A percentile compares a stretch with the other conserved stretches of the same genome.
phyloP scores from a whole-genome alignment of 306 rosid species.

The Trifolium repens region DNA sequence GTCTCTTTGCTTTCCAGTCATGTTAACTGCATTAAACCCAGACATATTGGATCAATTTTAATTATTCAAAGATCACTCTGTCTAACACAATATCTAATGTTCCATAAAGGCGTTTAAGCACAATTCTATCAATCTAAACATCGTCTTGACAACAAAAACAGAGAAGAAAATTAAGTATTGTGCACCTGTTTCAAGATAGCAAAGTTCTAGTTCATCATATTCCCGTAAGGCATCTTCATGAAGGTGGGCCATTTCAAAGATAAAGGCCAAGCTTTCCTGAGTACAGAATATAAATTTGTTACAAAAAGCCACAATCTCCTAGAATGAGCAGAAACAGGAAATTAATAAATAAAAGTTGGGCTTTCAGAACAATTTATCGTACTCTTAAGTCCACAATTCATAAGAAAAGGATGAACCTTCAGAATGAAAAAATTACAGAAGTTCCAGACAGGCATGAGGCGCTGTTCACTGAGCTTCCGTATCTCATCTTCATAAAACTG shows the following conservation, averaged over 20 bases:
- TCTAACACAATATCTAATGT: slow-evolving; percentile 27
- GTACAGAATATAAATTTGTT: slow-evolving; percentile 38
- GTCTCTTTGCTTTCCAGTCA: slow-evolving; percentile 77
- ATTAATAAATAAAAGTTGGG: slow-evolving; percentile 28
- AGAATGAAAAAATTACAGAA: slow-evolving; percentile 96
- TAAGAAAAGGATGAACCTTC: slow-evolving; percentile 69
- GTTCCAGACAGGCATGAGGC: slow-evolving; percentile 98
- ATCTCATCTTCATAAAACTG: slow-evolving; percentile 99
- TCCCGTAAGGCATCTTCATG: slow-evolving; percentile 96
- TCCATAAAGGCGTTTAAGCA: slow-evolving; percentile 28
- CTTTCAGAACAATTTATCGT: slow-evolving; percentile 40
- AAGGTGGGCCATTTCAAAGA: slow-evolving; percentile 97
- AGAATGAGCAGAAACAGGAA: slow-evolving; percentile 31
- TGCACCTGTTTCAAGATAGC: slow-evolving; percentile 95
- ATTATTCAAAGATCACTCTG: slow-evolving; percentile 38
- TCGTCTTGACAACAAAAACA: slow-evolving; percentile 44
- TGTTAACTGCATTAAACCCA: slow-evolving; percentile 61
- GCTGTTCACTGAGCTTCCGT: slow-evolving; percentile 96
- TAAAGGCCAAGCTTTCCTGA: slow-evolving; percentile 99
- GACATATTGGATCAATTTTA: slow-evolving; percentile 37
- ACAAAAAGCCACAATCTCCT: slow-evolving; percentile 42
- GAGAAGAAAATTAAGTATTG: slow-evolving; percentile 39
- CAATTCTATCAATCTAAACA: neutral
- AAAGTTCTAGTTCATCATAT: slow-evolving; percentile 93
- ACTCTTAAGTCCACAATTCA: slow-evolving; percentile 40